Evolutionary conservation across 768 basidiomycete genomes (phyloP).

Genomic region (Naematelia encephala): DNA sequence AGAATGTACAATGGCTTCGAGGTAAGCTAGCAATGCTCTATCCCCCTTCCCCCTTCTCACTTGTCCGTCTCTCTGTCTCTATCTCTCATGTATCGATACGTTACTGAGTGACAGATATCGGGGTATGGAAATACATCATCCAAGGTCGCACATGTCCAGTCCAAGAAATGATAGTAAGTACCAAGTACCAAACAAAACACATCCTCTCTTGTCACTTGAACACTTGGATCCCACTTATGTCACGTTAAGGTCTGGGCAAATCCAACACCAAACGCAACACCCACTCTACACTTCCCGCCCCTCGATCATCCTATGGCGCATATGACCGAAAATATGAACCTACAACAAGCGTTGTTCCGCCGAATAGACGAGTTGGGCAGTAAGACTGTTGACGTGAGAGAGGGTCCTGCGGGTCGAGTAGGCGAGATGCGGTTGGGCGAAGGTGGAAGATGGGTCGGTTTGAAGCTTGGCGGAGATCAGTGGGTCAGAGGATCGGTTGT

Average conservation of each 20-base stretch:
- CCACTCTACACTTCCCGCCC: constrained; percentile 46
- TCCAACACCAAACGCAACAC: constrained; percentile 42
- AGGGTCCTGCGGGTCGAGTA: constrained; percentile 65
- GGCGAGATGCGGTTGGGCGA: constrained; percentile 61
- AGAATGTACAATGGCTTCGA: constrained; percentile 48
- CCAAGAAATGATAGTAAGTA: constrained; percentile 75
- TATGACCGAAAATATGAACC: constrained; percentile 86
- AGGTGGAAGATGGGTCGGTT: constrained; percentile 71
- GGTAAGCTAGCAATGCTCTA: constrained; percentile 43
- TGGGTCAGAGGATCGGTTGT: constrained; percentile 69
- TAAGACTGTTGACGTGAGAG: constrained; percentile 62
- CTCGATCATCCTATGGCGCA: constrained; percentile 63
- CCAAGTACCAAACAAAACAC: too few relatives aligned
- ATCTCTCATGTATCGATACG: constrained; percentile 8
- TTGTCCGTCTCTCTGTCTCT: too few relatives aligned
- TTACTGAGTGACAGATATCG: constrained; percentile 59
- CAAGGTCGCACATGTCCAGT: constrained; percentile 65
- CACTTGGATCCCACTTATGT: not conserved
- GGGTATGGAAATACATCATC: constrained; percentile 79
- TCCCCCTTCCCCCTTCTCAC: too few relatives aligned
- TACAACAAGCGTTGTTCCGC: constrained; percentile 77
- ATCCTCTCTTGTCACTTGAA: not conserved
- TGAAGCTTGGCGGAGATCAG: constrained; percentile 64
- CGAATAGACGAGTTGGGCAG: constrained; percentile 55
- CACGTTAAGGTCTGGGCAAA: constrained; percentile 66